Evolutionary conservation across 2,329 filamentous ascomycete genomes (phyloP), one percentile per base, ranked within the genome.

Genomic region (Monosporascus sp.): DNA sequence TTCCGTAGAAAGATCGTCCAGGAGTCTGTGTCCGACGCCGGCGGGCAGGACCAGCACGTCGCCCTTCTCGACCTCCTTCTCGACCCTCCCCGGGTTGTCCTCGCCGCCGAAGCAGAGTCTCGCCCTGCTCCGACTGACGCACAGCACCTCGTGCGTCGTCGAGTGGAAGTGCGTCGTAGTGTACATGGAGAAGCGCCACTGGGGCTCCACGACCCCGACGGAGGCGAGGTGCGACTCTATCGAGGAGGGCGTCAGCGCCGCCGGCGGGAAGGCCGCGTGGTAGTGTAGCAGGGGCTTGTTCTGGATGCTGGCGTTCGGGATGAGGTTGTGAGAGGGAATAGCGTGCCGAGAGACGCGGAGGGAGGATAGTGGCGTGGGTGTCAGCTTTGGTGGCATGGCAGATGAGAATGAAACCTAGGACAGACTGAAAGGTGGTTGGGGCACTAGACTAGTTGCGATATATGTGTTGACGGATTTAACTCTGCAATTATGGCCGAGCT

Each of bases 151-250:
- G 64, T 89, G 85, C 0, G 81, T 78, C 0, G 79, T 88, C 61
- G 76, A 82, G 70, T 90, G 86, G 66, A 86, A 90, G 69, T 89
- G 86, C 1, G 79, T 82, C 6, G 77, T 79, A 37, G 66, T 68
- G 67, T 86, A 89, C 85, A 89, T 89, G 17, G 82, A 83, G 68
- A 84, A 88, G 26, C 81, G 76, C 86, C 85, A 88, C 63, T 86
- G 82, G 0, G 86, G 84, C 1, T 62, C 64, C 3, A 87, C 84
- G 36, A 82, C 80, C 7, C 76, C 78, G 17, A 82, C 66, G 3
- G 66, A 62, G 7, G 65, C 64, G 6, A 90, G 74, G 57, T 85
- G 84, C 0, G 73, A 64, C 62, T 86, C 81, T 48, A 88, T 79
- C 1, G 73, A 64, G 3, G 76, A 73, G 3, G 82, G 70, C 4